These are phyloP conservation scores for Wickerhamiella infanticola DNA, from an alignment of 1,139 yeast genomes.

Conservation along the genomic window DNA sequence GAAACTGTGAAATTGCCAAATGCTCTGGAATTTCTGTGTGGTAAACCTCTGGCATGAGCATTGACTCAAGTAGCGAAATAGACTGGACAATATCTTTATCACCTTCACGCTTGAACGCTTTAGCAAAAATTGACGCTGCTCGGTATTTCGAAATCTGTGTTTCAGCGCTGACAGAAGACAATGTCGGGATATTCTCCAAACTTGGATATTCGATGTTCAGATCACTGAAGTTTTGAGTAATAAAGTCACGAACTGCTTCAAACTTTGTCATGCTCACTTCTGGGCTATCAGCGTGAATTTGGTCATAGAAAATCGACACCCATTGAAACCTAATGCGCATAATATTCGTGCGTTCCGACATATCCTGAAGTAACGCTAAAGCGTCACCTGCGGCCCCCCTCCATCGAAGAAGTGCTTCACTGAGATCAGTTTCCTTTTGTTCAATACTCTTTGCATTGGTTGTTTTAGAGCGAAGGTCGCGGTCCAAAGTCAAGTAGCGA, in stretches of 20 bases:
- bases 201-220: slow-evolving; percentile 24
- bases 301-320: slow-evolving; percentile 28
- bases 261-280: slow-evolving; percentile 18
- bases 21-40: slow-evolving; percentile 24
- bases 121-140: slow-evolving; percentile 52
- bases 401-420: slow-evolving; percentile 15
- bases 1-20: slow-evolving; percentile 41
- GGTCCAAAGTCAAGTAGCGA: neutral
- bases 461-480: neutral
- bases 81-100: slow-evolving; percentile 3
- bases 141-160: slow-evolving; percentile 52
- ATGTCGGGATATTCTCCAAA: slow-evolving; percentile 37
- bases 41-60: slow-evolving; percentile 25
- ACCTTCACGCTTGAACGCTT: slow-evolving; percentile 28
- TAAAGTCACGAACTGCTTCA: slow-evolving; percentile 11
- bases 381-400: slow-evolving; percentile 14
- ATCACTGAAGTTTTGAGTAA: slow-evolving; percentile 13
- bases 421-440: slow-evolving; percentile 1
- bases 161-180: slow-evolving; percentile 37
- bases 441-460: neutral
- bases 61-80: slow-evolving; percentile 35
- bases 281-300: slow-evolving; percentile 23
- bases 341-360: neutral
- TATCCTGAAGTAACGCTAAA: neutral
- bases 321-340: slow-evolving; percentile 25